Conservation (phyloP, 768 basidiomycete species). For the Chalciporus piperatus region DNA sequence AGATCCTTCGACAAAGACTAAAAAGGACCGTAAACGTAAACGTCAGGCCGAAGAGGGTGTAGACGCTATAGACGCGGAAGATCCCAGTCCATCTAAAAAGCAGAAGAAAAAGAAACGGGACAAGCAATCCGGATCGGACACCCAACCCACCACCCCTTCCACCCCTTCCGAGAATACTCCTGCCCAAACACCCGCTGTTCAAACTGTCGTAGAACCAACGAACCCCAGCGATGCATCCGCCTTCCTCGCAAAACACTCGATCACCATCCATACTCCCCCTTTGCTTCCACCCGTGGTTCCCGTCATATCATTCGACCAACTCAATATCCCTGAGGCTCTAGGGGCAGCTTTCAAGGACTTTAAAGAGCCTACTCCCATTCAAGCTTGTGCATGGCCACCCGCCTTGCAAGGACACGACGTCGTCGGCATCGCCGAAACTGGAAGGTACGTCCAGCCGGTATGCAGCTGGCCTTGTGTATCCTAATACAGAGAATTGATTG, state of each 20-base stretch:
- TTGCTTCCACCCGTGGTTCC: conserved; percentile 53
- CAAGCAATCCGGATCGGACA: conserved; percentile 1
- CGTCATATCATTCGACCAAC: conserved; percentile 69
- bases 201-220: conserved; percentile 11
- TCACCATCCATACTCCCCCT: conserved; percentile 63
- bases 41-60: conserved; percentile 7
- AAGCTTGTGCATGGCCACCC: conserved; percentile 93
- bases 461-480: neutral
- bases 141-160: conserved; percentile 1
- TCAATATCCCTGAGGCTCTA: conserved; percentile 64
- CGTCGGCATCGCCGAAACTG: conserved; percentile 95
- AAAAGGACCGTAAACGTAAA: conserved; percentile 28
- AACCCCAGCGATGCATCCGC: conserved; percentile 43
- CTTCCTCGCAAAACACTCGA: conserved; percentile 69
- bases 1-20: conserved; percentile 12
- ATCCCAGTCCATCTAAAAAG: conserved; percentile 18
- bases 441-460: conserved; percentile 49
- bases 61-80: neutral
- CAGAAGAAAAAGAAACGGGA: conserved; percentile 27
- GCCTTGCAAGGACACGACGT: conserved; percentile 81
- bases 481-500: neutral
- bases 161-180: conserved; percentile 10
- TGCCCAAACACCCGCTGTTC: conserved; percentile 15
- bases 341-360: conserved; percentile 65
- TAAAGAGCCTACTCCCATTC: conserved; percentile 90